Evolutionary conservation across 495 filamentous ascomycete species (phyloP).

Genomic region (Neurospora sp.): DNA sequence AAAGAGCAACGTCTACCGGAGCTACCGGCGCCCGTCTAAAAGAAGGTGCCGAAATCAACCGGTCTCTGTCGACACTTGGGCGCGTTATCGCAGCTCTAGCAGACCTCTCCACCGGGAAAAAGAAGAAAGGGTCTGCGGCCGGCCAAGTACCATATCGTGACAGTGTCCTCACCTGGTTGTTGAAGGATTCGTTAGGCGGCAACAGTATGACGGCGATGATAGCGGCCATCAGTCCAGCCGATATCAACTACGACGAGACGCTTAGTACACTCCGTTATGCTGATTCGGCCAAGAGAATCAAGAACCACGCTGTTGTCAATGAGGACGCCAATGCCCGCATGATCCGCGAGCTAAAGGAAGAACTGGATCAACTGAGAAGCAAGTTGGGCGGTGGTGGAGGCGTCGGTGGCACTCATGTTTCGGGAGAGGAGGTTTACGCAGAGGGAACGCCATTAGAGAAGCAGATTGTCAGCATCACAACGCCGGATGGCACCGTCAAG

Average conservation of each 20-base stretch:
- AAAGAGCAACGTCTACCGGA: constrained; percentile 90
- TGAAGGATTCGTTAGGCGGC: constrained; percentile 95
- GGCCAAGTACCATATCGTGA: constrained; percentile 94
- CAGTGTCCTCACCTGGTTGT: constrained; percentile 88
- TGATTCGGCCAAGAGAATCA: constrained; percentile 96
- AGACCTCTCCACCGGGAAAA: constrained; percentile 79
- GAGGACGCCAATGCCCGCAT: constrained; percentile 98
- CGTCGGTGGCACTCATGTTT: constrained; percentile 29
- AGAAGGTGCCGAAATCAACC: constrained; percentile 97
- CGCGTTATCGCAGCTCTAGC: constrained; percentile 97
- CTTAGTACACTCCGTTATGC: constrained; percentile 92
- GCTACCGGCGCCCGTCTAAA: constrained; percentile 93
- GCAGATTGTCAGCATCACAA: constrained; percentile 91
- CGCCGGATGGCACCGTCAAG: constrained; percentile 76
- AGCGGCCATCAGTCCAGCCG: constrained; percentile 93
- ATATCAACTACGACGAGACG: constrained; percentile 99
- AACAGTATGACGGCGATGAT: constrained; percentile 99
- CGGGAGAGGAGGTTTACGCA: constrained; percentile 72
- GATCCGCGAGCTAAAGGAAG: constrained; percentile 97
- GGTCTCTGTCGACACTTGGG: constrained; percentile 90
- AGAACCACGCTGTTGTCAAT: constrained; percentile 99
- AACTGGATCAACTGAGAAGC: constrained; percentile 73
- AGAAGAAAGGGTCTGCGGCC: constrained; percentile 54
- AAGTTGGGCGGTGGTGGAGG: constrained; percentile 61
- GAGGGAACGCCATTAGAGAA: constrained; percentile 87